Evolutionary conservation across 176 grass and related monocot species (phyloP), one percentile per base, ranked within the genome.

Genomic region (Bonia amplexicaulis): DNA sequence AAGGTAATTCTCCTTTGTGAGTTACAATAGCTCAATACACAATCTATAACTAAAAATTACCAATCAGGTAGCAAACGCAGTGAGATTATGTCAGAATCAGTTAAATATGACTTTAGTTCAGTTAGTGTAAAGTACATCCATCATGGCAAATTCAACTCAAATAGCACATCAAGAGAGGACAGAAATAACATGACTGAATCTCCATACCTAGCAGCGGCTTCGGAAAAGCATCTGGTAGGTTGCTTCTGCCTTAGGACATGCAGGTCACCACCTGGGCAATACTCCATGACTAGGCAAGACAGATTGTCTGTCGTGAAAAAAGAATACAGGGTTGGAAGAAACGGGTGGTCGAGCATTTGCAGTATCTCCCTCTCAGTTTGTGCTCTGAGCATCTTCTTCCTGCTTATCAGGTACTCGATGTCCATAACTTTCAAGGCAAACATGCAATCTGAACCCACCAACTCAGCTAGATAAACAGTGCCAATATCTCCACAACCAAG

Each of bases 351-450:
- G 9, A 98, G 91, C 91, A 98, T 98, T 84, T 98, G 93, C 63
- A 98, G 87, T 80, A 98, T 98, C 78, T 95, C 96, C 58, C 96
- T 92, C 88, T 98, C 96, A 3, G 93, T 98, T 87, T 98, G 96
- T 44, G 93, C 89, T 87, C 96, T 95, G 17, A 98, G 82, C 91
- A 98, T 90, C 86, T 98, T 98, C 80, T 98, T 95, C 80, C 96
- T 88, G 68, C 91, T 95, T 65, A 98, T 83, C 9, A 98, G 87
- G 79, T 92, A 95, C 47, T 98, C 96, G 22, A 98, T 90, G 60
- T 98, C 96, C 96, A 98, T 98, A 73, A 95, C 89, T 79, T 98
- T 98, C 70, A 98, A 83, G 6, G 96, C 96, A 83, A 98, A 98
- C 87, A 98, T 89, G 84, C 96, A 98, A 66, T 93, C 89, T 26